These are phyloP conservation scores for Sicyos baderoa DNA, from an alignment of 306 rosid species.

Conservation along the genomic window DNA sequence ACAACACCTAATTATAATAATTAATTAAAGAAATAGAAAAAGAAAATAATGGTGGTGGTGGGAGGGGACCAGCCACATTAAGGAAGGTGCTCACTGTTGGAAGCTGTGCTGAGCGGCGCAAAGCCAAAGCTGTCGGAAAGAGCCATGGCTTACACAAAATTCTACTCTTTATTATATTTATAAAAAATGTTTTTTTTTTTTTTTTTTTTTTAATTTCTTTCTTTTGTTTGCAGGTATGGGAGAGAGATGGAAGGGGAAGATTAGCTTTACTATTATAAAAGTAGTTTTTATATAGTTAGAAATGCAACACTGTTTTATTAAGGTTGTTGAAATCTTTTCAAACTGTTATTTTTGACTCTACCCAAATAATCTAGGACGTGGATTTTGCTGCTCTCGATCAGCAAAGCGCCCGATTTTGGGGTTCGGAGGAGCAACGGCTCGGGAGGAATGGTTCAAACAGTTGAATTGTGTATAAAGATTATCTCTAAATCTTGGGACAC, in stretches of 20 bases:
- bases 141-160: slow-evolving; percentile 10
- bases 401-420: no score
- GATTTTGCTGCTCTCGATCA: no score
- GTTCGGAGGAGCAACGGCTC: no score
- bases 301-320: slow-evolving; percentile 13
- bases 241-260: not conserved
- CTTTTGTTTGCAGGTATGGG: not conserved
- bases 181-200: not conserved
- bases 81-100: slow-evolving; percentile 9
- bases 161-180: not conserved
- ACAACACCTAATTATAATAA: not conserved
- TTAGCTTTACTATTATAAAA: not conserved
- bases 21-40: no score
- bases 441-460: no score
- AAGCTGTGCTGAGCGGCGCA: slow-evolving; percentile 17
- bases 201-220: not conserved
- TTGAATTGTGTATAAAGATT: no score
- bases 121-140: slow-evolving; percentile 19
- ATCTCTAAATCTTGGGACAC: no score
- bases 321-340: not conserved
- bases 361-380: no score
- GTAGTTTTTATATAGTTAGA: not conserved
- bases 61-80: slow-evolving; percentile 5
- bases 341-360: no score
- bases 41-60: not conserved